Percentiles rank a stretch among this genome's conserved stretches.
phyloP scores from a whole-genome alignment of 371 early-diverging fungal species.

The Mortierella sp. region DNA sequence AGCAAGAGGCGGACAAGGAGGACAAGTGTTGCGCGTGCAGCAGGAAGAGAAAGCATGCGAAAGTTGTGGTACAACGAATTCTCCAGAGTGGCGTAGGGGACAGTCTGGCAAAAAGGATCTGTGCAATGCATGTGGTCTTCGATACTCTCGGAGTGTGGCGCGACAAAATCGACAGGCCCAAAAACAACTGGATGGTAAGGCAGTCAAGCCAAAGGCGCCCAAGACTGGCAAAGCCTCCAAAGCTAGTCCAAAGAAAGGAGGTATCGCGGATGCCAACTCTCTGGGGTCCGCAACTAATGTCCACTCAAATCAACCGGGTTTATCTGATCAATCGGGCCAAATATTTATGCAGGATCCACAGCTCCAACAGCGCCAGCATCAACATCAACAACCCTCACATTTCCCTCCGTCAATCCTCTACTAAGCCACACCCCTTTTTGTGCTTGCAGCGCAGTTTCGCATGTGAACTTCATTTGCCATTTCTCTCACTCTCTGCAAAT shows the following conservation, averaged over 20 bases:
- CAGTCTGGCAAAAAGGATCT: conserved; percentile 85
- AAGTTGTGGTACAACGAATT: conserved; percentile 76
- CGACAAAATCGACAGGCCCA: conserved; percentile 63
- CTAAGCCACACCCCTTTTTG: conserved; percentile 2
- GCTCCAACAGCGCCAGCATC: conserved; percentile 20
- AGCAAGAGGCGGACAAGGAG: conserved; percentile 13
- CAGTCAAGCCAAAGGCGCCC: conserved; percentile 28
- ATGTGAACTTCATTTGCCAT: background rate
- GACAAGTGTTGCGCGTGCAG: conserved; percentile 36
- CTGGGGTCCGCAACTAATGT: conserved; percentile 2
- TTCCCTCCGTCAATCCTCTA: conserved; percentile 5
- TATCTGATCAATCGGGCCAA: background rate
- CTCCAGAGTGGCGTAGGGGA: conserved; percentile 86
- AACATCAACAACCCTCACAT: conserved; percentile 28
- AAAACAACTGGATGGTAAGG: conserved; percentile 40
- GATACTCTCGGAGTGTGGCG: conserved; percentile 79
- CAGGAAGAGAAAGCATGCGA: conserved; percentile 67
- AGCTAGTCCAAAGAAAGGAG: conserved; percentile 10
- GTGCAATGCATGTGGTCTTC: conserved; percentile 84
- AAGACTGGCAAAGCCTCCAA: conserved; percentile 32
- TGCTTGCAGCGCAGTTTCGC: background rate
- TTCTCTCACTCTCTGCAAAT: background rate
- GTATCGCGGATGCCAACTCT: background rate
- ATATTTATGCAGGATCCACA: conserved; percentile 18
- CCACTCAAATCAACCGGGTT: conserved; percentile 1